Evolutionary conservation across 75 land plant species (phyloP), one percentile per base, ranked within the genome.

Genomic region (Selaginella moellendorffii): DNA sequence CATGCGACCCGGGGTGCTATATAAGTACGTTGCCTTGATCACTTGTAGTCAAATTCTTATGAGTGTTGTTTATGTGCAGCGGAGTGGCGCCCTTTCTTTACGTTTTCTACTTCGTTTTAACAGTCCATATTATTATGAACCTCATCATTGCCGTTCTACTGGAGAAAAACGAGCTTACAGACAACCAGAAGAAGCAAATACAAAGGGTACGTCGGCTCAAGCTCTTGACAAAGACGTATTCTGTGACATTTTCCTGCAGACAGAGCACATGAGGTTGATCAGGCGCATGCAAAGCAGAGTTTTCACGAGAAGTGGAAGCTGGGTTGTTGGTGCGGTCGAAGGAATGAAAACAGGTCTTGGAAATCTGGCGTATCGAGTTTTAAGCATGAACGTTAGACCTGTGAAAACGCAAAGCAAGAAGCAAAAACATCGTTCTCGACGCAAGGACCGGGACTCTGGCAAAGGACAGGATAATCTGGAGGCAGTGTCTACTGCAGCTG

Each of bases 171-270:
- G 76, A 74, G 52, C 62, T 74, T 23, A 52, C 72, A 17, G 76
- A 74, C 29, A 36, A 54, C 24, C 76, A 69, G 42, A 74, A 74
- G 23, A 74, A 74, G 30, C 60, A 74, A 24, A 74, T 74, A 29
- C 76, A 74, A 64, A 74, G 69, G 72, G 76, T 74, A 65, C 2
- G 20, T n/a, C n/a, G n/a, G n/a, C n/a, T n/a, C n/a, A n/a, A n/a
- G n/a, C n/a, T n/a, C n/a, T n/a, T n/a, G n/a, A n/a, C n/a, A n/a
- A n/a, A n/a, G n/a, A n/a, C n/a, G n/a, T n/a, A n/a, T n/a, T n/a
- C n/a, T n/a, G n/a, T n/a, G n/a, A n/a, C n/a, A n/a, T n/a, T n/a
- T n/a, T n/a, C n/a, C n/a, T n/a, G n/a, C 71, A 72, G 75, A 30
- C 62, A 10, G 75, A 72, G 28, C 62, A 72, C 30, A 25, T 72